Percentiles rank a stretch among this genome's conserved stretches.
These are phyloP conservation scores for Liriodendron chinense DNA, from an alignment of 164 flowering plant genomes.

Conservation along the genomic window DNA sequence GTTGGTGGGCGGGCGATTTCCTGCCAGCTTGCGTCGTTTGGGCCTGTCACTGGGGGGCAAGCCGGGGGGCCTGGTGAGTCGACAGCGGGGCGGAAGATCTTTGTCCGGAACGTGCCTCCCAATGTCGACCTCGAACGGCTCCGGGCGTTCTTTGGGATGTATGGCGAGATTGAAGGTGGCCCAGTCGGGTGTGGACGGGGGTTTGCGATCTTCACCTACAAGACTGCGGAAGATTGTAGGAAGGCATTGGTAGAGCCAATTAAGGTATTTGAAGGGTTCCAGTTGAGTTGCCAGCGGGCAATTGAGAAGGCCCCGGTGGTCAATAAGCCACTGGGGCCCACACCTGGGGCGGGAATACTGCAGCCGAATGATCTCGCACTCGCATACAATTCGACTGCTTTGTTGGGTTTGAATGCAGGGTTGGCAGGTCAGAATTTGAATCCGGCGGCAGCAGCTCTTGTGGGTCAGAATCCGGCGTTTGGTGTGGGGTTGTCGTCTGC, in stretches of 20 bases:
- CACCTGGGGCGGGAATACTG: slow-evolving; percentile 8
- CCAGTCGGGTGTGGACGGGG: slow-evolving; percentile 40
- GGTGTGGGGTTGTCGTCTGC: slow-evolving; percentile 18
- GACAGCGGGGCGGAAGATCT: slow-evolving; percentile 28
- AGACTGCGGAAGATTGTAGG: slow-evolving; percentile 32
- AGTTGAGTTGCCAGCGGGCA: slow-evolving; percentile 30
- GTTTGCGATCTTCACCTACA: slow-evolving; percentile 37
- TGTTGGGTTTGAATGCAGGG: slow-evolving; percentile 29
- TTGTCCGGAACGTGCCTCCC: slow-evolving; percentile 27
- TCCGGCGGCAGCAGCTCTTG: slow-evolving; percentile 16
- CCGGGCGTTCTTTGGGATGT: slow-evolving; percentile 25
- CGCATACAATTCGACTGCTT: slow-evolving; percentile 8
- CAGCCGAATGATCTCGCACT: slow-evolving; percentile 12
- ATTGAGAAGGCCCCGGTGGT: slow-evolving; percentile 18
- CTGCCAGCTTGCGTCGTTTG: slow-evolving; percentile 39
- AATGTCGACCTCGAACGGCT: slow-evolving; percentile 28
- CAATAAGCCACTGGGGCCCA: background rate
- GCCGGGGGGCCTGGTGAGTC: background rate
- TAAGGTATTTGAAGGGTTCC: slow-evolving; percentile 34
- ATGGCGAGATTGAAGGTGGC: slow-evolving; percentile 48
- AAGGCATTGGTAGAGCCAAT: slow-evolving; percentile 41
- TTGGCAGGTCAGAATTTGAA: slow-evolving; percentile 19
- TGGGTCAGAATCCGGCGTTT: slow-evolving; percentile 27
- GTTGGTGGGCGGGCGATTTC: slow-evolving; percentile 39
- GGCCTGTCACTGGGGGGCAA: slow-evolving; percentile 17